phyloP scores from a whole-genome alignment of 208 protist species.

The Crithidia expoeki region DNA sequence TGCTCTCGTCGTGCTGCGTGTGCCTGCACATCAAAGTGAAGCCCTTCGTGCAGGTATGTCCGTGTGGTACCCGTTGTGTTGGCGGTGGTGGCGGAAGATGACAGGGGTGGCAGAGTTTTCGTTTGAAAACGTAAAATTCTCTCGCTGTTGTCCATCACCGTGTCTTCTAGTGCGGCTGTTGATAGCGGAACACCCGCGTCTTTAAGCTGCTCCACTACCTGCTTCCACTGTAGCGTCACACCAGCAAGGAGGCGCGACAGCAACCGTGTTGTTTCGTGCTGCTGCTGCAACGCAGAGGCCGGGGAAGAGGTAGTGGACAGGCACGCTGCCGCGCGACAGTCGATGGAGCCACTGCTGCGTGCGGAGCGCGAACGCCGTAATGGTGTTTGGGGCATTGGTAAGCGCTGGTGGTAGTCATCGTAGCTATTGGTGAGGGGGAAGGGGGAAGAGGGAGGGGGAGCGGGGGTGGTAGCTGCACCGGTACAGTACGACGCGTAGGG shows the following conservation, averaged over 20 bases:
- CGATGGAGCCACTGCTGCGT: neutral
- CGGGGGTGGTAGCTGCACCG: neutral
- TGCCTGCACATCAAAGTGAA: slow-evolving; percentile 14
- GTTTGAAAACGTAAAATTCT: too few relatives aligned
- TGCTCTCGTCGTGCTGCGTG: neutral
- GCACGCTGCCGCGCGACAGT: neutral
- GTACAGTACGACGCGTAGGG: neutral
- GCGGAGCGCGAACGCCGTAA: neutral
- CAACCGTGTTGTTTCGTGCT: slow-evolving; percentile 22
- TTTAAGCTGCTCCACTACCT: slow-evolving; percentile 26
- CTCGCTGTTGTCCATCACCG: neutral
- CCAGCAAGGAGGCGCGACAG: slow-evolving; percentile 28
- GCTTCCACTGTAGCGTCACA: slow-evolving; percentile 27
- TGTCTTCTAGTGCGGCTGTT: neutral
- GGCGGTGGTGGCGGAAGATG: neutral
- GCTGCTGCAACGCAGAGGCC: slow-evolving; percentile 17
- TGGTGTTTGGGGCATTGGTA: neutral
- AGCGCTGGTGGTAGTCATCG: neutral
- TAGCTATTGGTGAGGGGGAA: neutral
- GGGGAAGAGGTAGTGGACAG: neutral
- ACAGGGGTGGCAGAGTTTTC: too few relatives aligned
- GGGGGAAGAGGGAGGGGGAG: neutral
- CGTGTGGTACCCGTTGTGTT: neutral
- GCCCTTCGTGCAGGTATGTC: slow-evolving; percentile 18
- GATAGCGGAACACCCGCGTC: slow-evolving; percentile 2